Base-by-base conservation (phyloP, 2,329 filamentous ascomycete species). In the Epichloe sylvatica region DNA sequence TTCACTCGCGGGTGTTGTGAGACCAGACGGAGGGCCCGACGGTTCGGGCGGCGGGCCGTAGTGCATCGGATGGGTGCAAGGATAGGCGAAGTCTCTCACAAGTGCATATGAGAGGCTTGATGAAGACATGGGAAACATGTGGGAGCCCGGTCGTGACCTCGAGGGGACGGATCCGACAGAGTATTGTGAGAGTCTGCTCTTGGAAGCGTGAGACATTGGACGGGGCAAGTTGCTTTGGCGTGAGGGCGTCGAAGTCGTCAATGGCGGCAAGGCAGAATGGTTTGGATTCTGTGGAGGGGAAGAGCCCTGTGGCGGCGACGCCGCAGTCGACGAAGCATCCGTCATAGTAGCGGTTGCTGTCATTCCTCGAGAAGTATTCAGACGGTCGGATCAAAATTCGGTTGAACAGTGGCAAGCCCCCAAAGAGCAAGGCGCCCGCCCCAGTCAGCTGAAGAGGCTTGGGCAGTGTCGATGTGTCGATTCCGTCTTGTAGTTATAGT, bases 41-140 rank as follows among this genome's bases (percentile, higher is more conserved):
- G 80, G 74, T 57, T 89, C 84, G 37, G 84, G 83, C 15, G 87
- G 83, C n/a, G 91, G 86, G 1, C 92, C 92, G 73, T 95, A 95
- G 71, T 97, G 92, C 66, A 96, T 75, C 41, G 87, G 89, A 65
- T 97, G 86, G 49, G 77, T 75, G 25, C 78, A 64, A 34, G 87
- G 81, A 64, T 97, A 98, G 57, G 92, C 92, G 69, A 97, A 98
- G 73, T 98, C 92, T 61, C 92, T 84, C 56, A 98, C 90, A 42
- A 87, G 74, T n/a, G 89, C 82, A 65, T 96, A 96, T 6, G 86
- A 68, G 17, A 96, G 77, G 62, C 82, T 94, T 51, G 89, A 92
- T 59, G 88, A 84, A 66, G 88, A 92, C 59, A 84, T 73, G 15
- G 88, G 85, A 61, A 92, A 91, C 54, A 86, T 76, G 61, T 85